These are phyloP conservation scores for Chlamydomonas incerta DNA, from an alignment of 139 green algal species.

Conservation along the genomic window DNA sequence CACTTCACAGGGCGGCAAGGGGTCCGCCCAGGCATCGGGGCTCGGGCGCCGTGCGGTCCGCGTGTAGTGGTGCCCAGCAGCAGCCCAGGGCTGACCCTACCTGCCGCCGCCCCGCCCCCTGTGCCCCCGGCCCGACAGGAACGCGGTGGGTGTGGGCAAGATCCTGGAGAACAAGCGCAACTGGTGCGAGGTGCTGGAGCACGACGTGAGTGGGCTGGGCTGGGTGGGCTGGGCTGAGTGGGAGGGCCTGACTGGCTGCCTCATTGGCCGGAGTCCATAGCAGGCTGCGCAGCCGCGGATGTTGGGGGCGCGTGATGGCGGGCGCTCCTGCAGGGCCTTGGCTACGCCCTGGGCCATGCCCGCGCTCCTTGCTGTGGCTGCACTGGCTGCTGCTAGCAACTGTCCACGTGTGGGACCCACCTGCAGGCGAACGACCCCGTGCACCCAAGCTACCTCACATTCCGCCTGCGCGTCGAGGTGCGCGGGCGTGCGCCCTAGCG, in stretches of 20 bases:
- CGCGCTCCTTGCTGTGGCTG: too few species aligned
- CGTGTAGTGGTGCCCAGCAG: background rate
- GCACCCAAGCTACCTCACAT: background rate
- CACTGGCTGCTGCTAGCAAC: too few species aligned
- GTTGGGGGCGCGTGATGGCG: background rate
- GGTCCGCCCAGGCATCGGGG: too few species aligned
- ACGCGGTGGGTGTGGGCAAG: background rate
- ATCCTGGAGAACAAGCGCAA: slow-evolving; percentile 44
- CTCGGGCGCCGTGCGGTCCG: too few species aligned
- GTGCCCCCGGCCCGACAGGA: background rate
- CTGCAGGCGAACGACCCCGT: background rate
- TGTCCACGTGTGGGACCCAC: too few species aligned
- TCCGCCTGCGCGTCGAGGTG: background rate
- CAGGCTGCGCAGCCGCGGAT: too few species aligned
- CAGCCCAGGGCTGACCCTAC: background rate
- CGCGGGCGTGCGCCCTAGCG: too few species aligned
- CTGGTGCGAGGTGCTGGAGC: slow-evolving; percentile 40
- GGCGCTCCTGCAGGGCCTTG: background rate
- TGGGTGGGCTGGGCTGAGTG: too few species aligned
- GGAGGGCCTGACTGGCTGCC: too few species aligned
- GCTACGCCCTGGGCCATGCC: background rate
- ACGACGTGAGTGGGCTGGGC: background rate
- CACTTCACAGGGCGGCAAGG: too few species aligned
- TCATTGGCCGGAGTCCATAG: background rate
- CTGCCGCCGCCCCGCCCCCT: too few species aligned